Conservation (phyloP, 345 rosid species). For the Gossypium longicalyx region DNA sequence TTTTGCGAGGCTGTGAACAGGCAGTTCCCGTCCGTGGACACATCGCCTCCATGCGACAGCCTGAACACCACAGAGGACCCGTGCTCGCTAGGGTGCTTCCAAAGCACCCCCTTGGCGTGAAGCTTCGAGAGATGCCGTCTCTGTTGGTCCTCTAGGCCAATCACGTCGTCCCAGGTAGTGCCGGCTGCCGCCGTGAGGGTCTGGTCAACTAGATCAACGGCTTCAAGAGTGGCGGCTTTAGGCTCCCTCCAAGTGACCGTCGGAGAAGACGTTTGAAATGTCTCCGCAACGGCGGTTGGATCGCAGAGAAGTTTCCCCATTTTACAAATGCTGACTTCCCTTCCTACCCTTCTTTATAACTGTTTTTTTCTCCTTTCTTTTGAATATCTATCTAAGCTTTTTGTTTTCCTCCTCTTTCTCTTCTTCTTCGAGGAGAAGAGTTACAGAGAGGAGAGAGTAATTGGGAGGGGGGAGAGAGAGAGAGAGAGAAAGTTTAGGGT, state of each 20-base stretch:
- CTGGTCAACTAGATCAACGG: conserved; percentile 56
- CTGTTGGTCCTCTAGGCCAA: conserved; percentile 87
- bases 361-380: neutral
- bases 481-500: conserved; percentile 30
- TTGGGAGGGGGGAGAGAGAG: conserved; percentile 15
- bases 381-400: neutral
- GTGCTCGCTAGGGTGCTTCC: conserved; percentile 71
- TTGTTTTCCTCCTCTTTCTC: neutral
- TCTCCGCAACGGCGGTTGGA: conserved; percentile 59
- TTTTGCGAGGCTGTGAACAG: conserved; percentile 83
- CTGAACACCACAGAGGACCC: conserved; percentile 66
- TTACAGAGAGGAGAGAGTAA: conserved; percentile 24
- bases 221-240: conserved; percentile 31
- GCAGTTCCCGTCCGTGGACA: conserved; percentile 94
- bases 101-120: conserved; percentile 73
- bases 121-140: conserved; percentile 69
- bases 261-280: conserved; percentile 58
- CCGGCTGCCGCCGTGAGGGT: conserved; percentile 2
- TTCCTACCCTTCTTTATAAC: neutral
- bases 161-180: conserved; percentile 64
- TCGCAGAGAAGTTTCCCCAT: conserved; percentile 90
- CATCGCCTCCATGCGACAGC: conserved; percentile 90
- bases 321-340: neutral
- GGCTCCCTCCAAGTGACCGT: conserved; percentile 46
- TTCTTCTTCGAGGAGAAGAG: conserved; percentile 20